Evolutionary conservation across 2,329 filamentous ascomycete genomes (phyloP).

Genomic region (Ceratocystis smalleyi): DNA sequence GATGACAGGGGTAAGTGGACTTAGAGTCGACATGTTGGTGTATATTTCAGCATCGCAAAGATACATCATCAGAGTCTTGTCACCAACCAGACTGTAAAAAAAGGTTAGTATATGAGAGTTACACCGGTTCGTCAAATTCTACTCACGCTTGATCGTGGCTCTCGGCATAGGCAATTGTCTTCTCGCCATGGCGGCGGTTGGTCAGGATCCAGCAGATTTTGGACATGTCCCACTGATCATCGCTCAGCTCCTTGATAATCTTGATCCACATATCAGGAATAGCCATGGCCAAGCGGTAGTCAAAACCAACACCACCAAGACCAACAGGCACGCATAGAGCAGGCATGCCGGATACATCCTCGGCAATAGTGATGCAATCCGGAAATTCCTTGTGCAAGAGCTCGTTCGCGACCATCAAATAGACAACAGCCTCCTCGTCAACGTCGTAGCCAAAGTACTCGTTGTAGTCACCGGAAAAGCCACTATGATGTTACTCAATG

Average conservation of each 20-base stretch:
- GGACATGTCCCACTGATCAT: conserved; percentile 82
- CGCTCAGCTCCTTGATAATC: conserved; percentile 81
- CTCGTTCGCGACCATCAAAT: conserved; percentile 92
- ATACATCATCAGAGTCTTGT: conserved; percentile 96
- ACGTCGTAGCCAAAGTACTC: conserved; percentile 87
- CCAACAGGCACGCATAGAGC: conserved; percentile 78
- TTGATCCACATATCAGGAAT: conserved; percentile 99
- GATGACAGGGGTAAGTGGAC: conserved; percentile 73
- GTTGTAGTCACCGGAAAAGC: conserved; percentile 94
- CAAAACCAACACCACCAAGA: conserved; percentile 84
- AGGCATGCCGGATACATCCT: conserved; percentile 97
- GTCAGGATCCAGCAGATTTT: conserved; percentile 75
- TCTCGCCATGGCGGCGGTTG: conserved; percentile 87
- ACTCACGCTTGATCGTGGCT: conserved; percentile 94
- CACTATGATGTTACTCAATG: conserved; percentile 36
- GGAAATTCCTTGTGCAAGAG: conserved; percentile 87
- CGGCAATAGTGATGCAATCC: conserved; percentile 75
- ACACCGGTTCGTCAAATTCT: conserved; percentile 17
- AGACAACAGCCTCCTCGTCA: conserved; percentile 85
- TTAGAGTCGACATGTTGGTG: conserved; percentile 84
- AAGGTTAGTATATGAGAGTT: conserved; percentile 8
- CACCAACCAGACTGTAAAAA: conserved; percentile 61
- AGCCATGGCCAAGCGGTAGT: conserved; percentile 95
- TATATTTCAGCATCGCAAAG: conserved; percentile 95
- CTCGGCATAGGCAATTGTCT: conserved; percentile 95